Percentiles rank a stretch among this genome's conserved stretches.
phyloP scores from a whole-genome alignment of 1,139 yeast genomes.

The Pichia sp. region DNA sequence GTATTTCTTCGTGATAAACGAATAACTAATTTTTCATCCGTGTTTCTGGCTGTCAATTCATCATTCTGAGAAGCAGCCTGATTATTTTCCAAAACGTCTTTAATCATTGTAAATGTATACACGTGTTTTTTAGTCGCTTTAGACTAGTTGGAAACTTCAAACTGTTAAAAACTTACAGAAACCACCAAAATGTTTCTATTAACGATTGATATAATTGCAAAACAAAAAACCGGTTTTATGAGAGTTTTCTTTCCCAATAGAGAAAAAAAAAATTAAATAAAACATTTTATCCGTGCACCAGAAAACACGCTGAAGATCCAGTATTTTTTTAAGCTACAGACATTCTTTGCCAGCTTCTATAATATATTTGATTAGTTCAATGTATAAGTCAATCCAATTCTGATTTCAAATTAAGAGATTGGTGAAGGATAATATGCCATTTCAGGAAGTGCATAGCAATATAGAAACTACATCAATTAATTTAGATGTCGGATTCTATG shows the following conservation, averaged over 20 bases:
- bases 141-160: too few relatives aligned
- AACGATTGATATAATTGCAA: too few relatives aligned
- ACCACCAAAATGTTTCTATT: too few relatives aligned
- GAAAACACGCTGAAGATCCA: background rate
- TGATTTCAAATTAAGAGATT: too few relatives aligned
- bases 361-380: too few relatives aligned
- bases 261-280: background rate
- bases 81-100: background rate
- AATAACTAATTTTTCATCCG: constrained; percentile 2
- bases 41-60: background rate
- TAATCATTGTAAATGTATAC: background rate
- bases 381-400: too few relatives aligned
- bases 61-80: background rate
- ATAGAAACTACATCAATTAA: background rate
- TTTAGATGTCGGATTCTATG: constrained; percentile 56
- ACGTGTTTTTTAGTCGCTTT: too few relatives aligned
- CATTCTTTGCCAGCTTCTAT: too few relatives aligned
- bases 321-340: too few relatives aligned
- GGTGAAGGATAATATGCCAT: background rate
- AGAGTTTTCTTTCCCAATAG: too few relatives aligned
- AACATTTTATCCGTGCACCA: background rate
- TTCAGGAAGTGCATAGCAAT: background rate
- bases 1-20: constrained; percentile 13
- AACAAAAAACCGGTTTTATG: too few relatives aligned
- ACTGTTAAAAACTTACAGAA: too few relatives aligned